A percentile compares a stretch with the other conserved stretches of the same genome.
Evolutionary conservation across 495 filamentous ascomycete genomes (phyloP).

Genomic region (Annulohypoxylon maeteangense): DNA sequence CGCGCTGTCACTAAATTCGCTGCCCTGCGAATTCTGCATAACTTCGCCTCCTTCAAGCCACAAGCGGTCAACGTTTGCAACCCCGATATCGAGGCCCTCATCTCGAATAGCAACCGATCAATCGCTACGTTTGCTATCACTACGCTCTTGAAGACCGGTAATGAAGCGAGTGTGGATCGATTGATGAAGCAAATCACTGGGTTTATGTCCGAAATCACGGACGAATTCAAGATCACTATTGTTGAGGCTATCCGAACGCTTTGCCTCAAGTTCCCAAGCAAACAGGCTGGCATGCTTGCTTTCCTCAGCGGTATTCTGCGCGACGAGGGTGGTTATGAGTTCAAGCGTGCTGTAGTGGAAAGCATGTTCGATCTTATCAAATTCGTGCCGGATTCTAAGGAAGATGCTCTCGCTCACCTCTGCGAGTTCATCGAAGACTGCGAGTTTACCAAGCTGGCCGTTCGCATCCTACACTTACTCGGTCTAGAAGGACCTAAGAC

Average conservation of each 20-base stretch:
- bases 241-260: conserved; percentile 97
- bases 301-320: conserved; percentile 95
- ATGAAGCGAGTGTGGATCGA: conserved; percentile 95
- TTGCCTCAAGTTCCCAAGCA: conserved; percentile 96
- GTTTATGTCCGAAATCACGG: conserved; percentile 97
- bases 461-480: conserved; percentile 91
- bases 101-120: conserved; percentile 95
- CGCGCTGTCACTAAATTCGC: conserved; percentile 97
- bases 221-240: conserved; percentile 99
- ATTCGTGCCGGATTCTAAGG: conserved; percentile 97
- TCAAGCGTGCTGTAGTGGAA: conserved; percentile 97
- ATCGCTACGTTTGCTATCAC: conserved; percentile 99
- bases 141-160: conserved; percentile 96
- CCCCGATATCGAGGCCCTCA: conserved; percentile 93
- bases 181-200: conserved; percentile 98
- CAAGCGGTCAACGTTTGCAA: conserved; percentile 93
- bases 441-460: conserved; percentile 98
- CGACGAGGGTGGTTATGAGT: conserved; percentile 98
- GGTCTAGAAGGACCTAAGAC: conserved; percentile 96
- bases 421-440: conserved; percentile 99
- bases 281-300: conserved; percentile 96
- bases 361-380: conserved; percentile 99
- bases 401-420: conserved; percentile 94
- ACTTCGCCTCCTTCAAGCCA: conserved; percentile 94
- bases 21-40: conserved; percentile 95